These are phyloP conservation scores for Clavariopsis aquatica DNA, from an alignment of 495 filamentous ascomycete genomes.

Conservation along the genomic window DNA sequence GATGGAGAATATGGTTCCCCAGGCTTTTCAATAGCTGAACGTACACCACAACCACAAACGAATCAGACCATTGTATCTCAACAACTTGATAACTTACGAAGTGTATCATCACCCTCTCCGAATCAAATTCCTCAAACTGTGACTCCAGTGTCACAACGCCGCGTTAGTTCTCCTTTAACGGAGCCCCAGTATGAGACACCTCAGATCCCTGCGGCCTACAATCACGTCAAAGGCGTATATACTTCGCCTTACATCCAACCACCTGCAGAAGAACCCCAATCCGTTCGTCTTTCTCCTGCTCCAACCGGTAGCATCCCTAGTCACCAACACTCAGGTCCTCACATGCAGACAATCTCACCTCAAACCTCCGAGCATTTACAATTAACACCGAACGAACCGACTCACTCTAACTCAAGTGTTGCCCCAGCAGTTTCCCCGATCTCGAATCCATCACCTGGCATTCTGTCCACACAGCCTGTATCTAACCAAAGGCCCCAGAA, in stretches of 20 bases:
- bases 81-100: conserved; percentile 6
- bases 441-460: conserved; percentile 23
- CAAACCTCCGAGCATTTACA: conserved; percentile 28
- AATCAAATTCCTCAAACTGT: background rate
- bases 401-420: conserved; percentile 18
- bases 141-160: conserved; percentile 25
- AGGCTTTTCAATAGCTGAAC: background rate
- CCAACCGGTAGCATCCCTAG: background rate
- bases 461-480: conserved; percentile 1
- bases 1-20: conserved; percentile 1
- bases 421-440: conserved; percentile 28
- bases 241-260: conserved; percentile 1
- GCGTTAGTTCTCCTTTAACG: conserved; percentile 18
- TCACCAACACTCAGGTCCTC: conserved; percentile 29
- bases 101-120: conserved; percentile 25
- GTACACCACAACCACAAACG: background rate
- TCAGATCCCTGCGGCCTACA: conserved; percentile 36
- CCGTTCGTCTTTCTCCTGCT: background rate
- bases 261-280: background rate
- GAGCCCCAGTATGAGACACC: conserved; percentile 37
- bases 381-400: conserved; percentile 7
- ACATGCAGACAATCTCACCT: conserved; percentile 30
- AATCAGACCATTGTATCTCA: conserved; percentile 11
- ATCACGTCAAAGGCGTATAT: conserved; percentile 21
- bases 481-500: conserved; percentile 15